Conservation (phyloP, 257 asterid species). For the Galeopsis tetrahit region DNA sequence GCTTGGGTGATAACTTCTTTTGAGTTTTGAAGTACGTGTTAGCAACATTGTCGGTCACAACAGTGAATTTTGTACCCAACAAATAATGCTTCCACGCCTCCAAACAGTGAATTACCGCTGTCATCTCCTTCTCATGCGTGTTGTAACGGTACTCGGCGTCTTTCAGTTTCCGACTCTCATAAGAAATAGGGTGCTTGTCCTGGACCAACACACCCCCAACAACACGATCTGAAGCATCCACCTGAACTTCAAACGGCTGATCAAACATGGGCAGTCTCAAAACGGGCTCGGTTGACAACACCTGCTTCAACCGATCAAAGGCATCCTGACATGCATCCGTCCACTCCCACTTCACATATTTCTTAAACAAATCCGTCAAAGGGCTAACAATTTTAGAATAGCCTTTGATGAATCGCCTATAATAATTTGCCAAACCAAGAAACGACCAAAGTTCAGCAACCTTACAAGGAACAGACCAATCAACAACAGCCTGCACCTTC, state of each 20-base stretch:
- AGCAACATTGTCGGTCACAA: not conserved
- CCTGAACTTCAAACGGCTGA: not conserved
- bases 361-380: conserved; percentile 23
- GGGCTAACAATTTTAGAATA: not conserved
- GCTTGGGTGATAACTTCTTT: not conserved
- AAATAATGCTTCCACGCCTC: not conserved
- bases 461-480: not conserved
- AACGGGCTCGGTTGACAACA: fast-evolving
- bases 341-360: not conserved
- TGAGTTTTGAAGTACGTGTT: not conserved
- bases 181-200: not conserved
- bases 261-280: conserved; percentile 7
- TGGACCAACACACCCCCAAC: conserved; percentile 9
- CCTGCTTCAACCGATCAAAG: not conserved
- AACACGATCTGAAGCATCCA: not conserved
- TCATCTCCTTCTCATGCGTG: not conserved
- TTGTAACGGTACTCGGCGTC: not conserved
- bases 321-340: not conserved
- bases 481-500: not conserved
- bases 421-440: not conserved
- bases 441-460: not conserved
- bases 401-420: not conserved
- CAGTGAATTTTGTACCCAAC: not conserved
- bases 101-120: not conserved
- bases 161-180: not conserved